These are phyloP conservation scores for Colletotrichum incanum DNA, from an alignment of 2,329 filamentous ascomycete species.

Conservation along the genomic window DNA sequence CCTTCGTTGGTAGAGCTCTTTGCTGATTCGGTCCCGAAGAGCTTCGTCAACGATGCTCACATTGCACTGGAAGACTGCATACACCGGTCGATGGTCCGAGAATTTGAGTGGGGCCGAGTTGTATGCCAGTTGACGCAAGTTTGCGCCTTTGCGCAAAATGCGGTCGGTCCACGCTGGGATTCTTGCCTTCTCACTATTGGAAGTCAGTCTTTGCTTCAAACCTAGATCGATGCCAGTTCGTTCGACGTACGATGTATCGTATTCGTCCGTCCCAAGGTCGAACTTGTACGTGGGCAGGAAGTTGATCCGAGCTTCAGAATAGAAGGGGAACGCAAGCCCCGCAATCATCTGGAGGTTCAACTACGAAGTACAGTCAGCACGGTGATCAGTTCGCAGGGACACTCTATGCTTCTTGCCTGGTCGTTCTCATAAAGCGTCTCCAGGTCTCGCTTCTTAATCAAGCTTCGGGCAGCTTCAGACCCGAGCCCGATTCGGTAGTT, in stretches of 20 bases:
- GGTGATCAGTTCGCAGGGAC: background rate
- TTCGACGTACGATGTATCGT: slow-evolving; percentile 84
- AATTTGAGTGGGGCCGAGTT: slow-evolving; percentile 86
- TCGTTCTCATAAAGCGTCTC: slow-evolving; percentile 91
- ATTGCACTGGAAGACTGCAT: slow-evolving; percentile 87
- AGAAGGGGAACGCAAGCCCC: slow-evolving; percentile 90
- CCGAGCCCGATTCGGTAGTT: slow-evolving; percentile 95
- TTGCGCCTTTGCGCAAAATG: slow-evolving; percentile 87
- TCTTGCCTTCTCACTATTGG: slow-evolving; percentile 83
- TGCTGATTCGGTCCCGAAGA: slow-evolving; percentile 80
- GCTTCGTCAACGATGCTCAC: slow-evolving; percentile 86
- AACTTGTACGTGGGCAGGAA: slow-evolving; percentile 98
- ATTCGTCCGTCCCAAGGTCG: slow-evolving; percentile 88
- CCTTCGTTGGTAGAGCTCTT: slow-evolving; percentile 81
- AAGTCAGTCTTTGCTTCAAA: slow-evolving; percentile 49
- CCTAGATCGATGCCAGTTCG: too few relatives aligned
- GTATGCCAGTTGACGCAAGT: slow-evolving; percentile 87
- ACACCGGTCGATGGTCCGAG: slow-evolving; percentile 97
- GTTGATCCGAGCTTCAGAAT: slow-evolving; percentile 88
- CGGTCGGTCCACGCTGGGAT: slow-evolving; percentile 99
- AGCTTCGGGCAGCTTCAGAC: slow-evolving; percentile 81
- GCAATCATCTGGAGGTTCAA: slow-evolving; percentile 97
- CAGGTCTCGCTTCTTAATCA: slow-evolving; percentile 81
- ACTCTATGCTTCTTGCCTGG: slow-evolving; percentile 68
- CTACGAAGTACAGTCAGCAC: slow-evolving; percentile 55